Base-by-base conservation (phyloP, 2,329 filamentous ascomycete species). In the Fusarium pininemorale region DNA sequence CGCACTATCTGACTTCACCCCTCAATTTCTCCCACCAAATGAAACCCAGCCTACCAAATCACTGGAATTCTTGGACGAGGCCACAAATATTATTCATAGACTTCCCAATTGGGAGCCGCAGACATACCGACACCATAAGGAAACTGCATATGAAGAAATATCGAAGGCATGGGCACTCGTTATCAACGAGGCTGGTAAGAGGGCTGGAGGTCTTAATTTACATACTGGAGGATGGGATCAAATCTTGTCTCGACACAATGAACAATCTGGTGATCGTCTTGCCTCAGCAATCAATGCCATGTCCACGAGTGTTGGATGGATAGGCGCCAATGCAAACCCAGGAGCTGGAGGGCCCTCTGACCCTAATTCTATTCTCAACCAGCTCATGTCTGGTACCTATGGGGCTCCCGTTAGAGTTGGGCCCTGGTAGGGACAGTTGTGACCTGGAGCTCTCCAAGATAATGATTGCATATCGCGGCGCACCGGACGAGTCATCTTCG, bases 131-230 rank as follows among this genome's bases (percentile, higher is more conserved):
- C 90, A 98, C 77, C 94, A 97, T 85, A 98, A 98, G 83, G 93
- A 98, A 75, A 94, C 94, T 73, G 95, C 96, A 12, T 99, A 99
- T 80, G 96, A 99, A 79, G 96, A 98, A 80, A 95, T 99, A 73
- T 92, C 94, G 32, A 94, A 93, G 79, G 96, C 96, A 3, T 99
- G 96, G 96, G 92, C 94, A 22, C 83, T 97, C 75, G 96, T 98
- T 56, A 93, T 99, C 76, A 92, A 92, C 70, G 96, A 99, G 82
- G 94, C 95, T 5, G 92, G 93, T 28, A 98, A 98, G 85, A 90
- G 93, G 75, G 96, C 94, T 16, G 95, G 94, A 35, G 96, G 96
- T 39, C 96, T 98, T 78, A 91, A 94, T 74, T 81, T 99, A 74
- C 94, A 98, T 79, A 94, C 94, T 53, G 95, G 93, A 60, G 94